These are phyloP conservation scores for Euphorbia tirucalli DNA, from an alignment of 345 rosid genomes.

Conservation along the genomic window DNA sequence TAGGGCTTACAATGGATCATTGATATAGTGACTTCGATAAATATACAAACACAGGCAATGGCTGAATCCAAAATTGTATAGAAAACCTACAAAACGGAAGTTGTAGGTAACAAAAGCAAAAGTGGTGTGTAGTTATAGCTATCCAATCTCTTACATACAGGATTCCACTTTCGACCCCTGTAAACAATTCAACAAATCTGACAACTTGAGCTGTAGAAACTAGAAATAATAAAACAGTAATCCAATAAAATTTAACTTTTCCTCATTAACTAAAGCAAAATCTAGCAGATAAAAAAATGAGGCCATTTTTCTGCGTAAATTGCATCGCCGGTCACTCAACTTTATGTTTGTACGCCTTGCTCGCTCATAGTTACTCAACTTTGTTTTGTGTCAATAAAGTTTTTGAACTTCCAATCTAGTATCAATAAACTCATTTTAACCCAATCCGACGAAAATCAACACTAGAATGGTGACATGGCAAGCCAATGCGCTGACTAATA, in stretches of 20 bases:
- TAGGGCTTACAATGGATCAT: constrained; percentile 77
- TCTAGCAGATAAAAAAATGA: not conserved
- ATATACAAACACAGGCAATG: constrained; percentile 50
- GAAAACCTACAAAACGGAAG: constrained; percentile 86
- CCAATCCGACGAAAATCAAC: too few species aligned
- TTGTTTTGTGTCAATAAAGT: too few species aligned
- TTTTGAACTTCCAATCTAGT: too few species aligned
- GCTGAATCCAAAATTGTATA: constrained; percentile 70
- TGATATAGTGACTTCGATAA: constrained; percentile 66
- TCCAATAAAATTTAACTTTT: not conserved
- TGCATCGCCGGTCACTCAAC: too few species aligned
- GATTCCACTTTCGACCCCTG: constrained; percentile 96
- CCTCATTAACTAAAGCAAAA: not conserved
- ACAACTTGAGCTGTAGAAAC: too few species aligned
- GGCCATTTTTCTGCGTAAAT: too few species aligned
- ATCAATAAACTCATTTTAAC: too few species aligned
- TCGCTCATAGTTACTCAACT: too few species aligned
- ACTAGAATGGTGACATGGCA: too few species aligned
- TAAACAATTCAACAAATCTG: constrained; percentile 29
- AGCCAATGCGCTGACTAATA: too few species aligned
- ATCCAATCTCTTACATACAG: constrained; percentile 84
- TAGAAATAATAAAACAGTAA: too few species aligned
- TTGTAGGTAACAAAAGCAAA: constrained; percentile 79
- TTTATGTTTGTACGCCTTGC: too few species aligned
- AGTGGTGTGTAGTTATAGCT: constrained; percentile 85